Evolutionary conservation across 2,329 filamentous ascomycete genomes (phyloP), one percentile per base, ranked within the genome.

Genomic region (Celoporthe dispersa): DNA sequence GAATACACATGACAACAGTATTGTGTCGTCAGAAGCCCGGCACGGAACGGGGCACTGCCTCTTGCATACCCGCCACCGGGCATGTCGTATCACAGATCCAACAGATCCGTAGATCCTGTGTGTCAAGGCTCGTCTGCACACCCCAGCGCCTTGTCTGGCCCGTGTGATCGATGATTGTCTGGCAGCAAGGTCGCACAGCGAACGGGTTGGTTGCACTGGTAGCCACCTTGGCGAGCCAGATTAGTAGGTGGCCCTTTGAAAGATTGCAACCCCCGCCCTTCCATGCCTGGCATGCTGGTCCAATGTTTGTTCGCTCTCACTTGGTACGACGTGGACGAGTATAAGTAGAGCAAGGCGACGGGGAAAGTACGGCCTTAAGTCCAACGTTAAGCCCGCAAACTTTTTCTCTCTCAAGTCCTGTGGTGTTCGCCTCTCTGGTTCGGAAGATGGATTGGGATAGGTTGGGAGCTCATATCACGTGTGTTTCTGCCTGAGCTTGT

Each of bases 401-500:
- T 19, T 57, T 14, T 57, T 51, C 8, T n/a, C 53, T 41, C 31
- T 31, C 19, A 61, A 64, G 39, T 63, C 9, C 12, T 53, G 51
- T 33, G 67, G 64, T 39, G 25, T 37, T 71, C 70, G 67, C 70
- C 67, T 71, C 67, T 57, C 31, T 33, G 64, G 31, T 44, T 55
- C 64, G 55, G 25, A 63, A 63, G 53, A 37, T 37, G n/a, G 61
- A 68, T 28, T 59, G 64, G 39, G 16, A 35, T 48, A 67, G 57
- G 57, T 33, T 37, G 65, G 65, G 25, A 33, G 37, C 11, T 44
- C 35, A 65, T 68, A 41, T 44, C 62, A 48, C 63, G 68, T 70
- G 66, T 67, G 70, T 71, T 70, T 71, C 68, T 71, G 53, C 57
- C 19, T 70, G 70, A 70, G 57, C 65, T 65, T 70, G 70, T 71